Percentiles rank a stretch among this genome's conserved stretches.
phyloP scores from a whole-genome alignment of 805 yeast genomes.

The Zygoascus ofunaensis region DNA sequence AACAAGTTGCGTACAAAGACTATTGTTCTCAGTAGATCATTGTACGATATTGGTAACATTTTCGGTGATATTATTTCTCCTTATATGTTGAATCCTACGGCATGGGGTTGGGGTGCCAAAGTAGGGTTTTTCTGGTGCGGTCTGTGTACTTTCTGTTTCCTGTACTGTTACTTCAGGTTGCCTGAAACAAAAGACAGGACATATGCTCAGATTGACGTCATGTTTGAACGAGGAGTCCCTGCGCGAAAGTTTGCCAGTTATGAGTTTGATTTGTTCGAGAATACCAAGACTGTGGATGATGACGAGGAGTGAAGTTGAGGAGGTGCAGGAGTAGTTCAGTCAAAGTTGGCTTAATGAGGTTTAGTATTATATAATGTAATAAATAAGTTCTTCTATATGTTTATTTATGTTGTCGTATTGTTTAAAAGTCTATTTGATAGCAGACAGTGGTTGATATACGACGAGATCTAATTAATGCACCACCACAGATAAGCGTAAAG shows the following conservation, averaged over 20 bases:
- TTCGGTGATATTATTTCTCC: constrained; percentile 26
- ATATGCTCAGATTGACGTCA: constrained; percentile 47
- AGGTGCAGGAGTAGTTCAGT: no score
- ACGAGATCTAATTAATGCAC: no score
- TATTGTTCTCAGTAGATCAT: constrained; percentile 33
- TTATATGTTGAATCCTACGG: constrained; percentile 40
- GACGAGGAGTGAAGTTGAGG: neutral
- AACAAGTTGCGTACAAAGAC: constrained; percentile 35
- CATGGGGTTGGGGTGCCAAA: constrained; percentile 40
- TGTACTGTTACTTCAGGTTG: constrained; percentile 42
- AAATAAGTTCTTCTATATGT: no score
- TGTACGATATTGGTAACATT: constrained; percentile 8
- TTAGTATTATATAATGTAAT: no score
- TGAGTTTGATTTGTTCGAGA: neutral
- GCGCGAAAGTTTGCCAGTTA: constrained; percentile 20
- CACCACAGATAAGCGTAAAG: no score
- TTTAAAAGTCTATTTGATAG: no score
- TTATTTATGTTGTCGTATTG: no score
- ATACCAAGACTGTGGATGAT: neutral
- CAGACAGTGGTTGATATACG: no score
- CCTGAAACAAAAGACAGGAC: constrained; percentile 56
- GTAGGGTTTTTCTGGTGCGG: constrained; percentile 42
- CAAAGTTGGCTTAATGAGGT: no score
- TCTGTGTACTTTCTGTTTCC: constrained; percentile 23
- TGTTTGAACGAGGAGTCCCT: constrained; percentile 33